Evolutionary conservation across 148 eudicot genomes (phyloP), one percentile per base, ranked within the genome.

Genomic region (Limonium bicolor): DNA sequence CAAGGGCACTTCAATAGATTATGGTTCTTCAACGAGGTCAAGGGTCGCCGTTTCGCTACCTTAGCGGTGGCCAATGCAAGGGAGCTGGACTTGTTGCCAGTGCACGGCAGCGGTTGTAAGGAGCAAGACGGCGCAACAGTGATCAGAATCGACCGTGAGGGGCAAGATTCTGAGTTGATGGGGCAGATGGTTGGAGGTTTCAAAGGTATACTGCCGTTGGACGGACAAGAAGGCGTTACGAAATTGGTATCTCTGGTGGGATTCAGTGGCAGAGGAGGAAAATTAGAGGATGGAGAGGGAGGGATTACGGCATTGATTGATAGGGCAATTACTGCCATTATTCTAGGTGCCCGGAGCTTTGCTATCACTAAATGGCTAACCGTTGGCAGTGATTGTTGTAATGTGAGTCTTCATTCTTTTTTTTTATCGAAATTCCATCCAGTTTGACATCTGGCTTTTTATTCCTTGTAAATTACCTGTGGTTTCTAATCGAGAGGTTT

Each of bases 351-450:
- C 41, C 86, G 95, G 12, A 55, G 74, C 59, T 85, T 73, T 65
- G 88, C 95, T 24, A 39, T 92, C 31, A 71, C 95, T 20, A 92
- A 85, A 55, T 56, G 81, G 82, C 83, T 92, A 50, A 92, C 99
- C 20, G 76, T 92, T 52, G 99, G 85, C 33, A 82, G 68, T 50
- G 81, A 92, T 49, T 92, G 76, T 62, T 92, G 99, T 95, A 95
- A 92, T 59, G 99, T 92, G 49, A 76, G 86, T 82, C 18, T 18
- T 25, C 6, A 18, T n/a, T n/a, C n/a, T n/a, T n/a, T n/a, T n/a
- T n/a, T n/a, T n/a, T n/a, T n/a, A n/a, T n/a, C n/a, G n/a, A n/a
- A n/a, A n/a, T n/a, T n/a, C n/a, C n/a, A n/a, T n/a, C n/a, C n/a
- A n/a, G n/a, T n/a, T n/a, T n/a, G n/a, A n/a, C n/a, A n/a, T n/a